Percentiles rank a stretch among this genome's conserved stretches.
These are phyloP conservation scores for Talaromyces sp. DNA, from an alignment of 2,329 filamentous ascomycete species.

Conservation along the genomic window DNA sequence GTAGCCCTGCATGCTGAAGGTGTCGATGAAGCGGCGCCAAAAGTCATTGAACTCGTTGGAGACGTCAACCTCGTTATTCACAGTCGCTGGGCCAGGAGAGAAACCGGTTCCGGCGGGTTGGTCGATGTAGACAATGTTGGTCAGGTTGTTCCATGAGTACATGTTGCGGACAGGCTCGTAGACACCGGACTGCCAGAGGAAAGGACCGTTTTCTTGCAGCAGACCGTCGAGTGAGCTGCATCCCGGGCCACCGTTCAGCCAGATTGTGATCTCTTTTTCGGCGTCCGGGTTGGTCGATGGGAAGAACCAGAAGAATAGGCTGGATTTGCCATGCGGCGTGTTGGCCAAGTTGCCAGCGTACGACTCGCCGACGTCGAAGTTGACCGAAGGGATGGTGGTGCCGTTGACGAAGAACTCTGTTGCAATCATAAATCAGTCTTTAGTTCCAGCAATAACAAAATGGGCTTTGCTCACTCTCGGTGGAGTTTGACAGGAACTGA, in stretches of 20 bases:
- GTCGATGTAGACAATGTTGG: conserved; percentile 66
- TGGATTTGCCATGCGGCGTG: conserved; percentile 49
- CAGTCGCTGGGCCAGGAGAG: conserved; percentile 59
- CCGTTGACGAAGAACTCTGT: conserved; percentile 11
- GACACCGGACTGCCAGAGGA: conserved; percentile 37
- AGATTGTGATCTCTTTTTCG: conserved; percentile 38
- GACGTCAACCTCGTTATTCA: conserved; percentile 62
- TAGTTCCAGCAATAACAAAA: conserved; percentile 14
- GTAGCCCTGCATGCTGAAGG: conserved; percentile 62
- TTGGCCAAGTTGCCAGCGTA: conserved; percentile 55
- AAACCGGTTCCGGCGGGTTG: conserved; percentile 59
- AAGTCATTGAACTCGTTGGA: conserved; percentile 73
- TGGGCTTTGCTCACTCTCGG: conserved; percentile 1
- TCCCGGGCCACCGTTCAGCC: conserved; percentile 47
- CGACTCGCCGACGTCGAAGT: conserved; percentile 31
- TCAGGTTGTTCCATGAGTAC: conserved; percentile 57
- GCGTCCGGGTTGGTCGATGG: conserved; percentile 37
- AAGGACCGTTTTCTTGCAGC: conserved; percentile 43
- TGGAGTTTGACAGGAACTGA: conserved; percentile 3
- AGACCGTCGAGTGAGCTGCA: conserved; percentile 38
- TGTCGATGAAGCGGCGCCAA: conserved; percentile 45
- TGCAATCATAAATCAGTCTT: neutral
- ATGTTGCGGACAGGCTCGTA: conserved; percentile 45
- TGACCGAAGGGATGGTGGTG: conserved; percentile 11
- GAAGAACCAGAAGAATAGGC: conserved; percentile 65